These are phyloP conservation scores for Golubevia pallescens DNA, from an alignment of 1,284 basidiomycete species.

Conservation along the genomic window DNA sequence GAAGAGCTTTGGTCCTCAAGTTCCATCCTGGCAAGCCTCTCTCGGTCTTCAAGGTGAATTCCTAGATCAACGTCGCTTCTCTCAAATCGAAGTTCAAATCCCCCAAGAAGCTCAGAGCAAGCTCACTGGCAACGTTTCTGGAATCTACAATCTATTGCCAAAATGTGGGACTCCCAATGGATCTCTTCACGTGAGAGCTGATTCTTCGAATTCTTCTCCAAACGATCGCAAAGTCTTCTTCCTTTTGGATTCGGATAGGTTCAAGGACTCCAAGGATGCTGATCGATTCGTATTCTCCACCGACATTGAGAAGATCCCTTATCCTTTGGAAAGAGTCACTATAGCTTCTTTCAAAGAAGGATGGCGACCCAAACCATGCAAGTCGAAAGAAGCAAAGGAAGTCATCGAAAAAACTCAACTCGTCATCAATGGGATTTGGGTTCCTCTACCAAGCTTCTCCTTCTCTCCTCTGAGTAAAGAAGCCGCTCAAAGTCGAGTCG, in stretches of 20 bases:
- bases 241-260: constrained; percentile 41
- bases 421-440: constrained; percentile 28
- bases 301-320: constrained; percentile 33
- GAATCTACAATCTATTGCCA: constrained; percentile 34
- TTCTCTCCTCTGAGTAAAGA: constrained; percentile 16
- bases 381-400: too few species aligned
- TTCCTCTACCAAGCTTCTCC: constrained; percentile 13
- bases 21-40: constrained; percentile 38
- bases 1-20: constrained; percentile 20
- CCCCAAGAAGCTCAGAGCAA: constrained; percentile 16
- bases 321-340: constrained; percentile 31
- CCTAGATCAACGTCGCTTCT: constrained; percentile 31
- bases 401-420: constrained; percentile 26
- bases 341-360: constrained; percentile 29
- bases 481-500: constrained; percentile 18
- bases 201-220: too few species aligned
- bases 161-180: constrained; percentile 44
- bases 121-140: constrained; percentile 24
- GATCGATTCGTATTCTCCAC: constrained; percentile 43
- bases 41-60: constrained; percentile 40
- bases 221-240: constrained; percentile 25
- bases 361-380: constrained; percentile 31
- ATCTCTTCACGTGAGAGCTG: constrained; percentile 20
- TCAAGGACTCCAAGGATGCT: constrained; percentile 22
- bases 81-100: constrained; percentile 26